Percentiles rank a stretch among this genome's conserved stretches.
phyloP scores from a whole-genome alignment of 2,329 filamentous ascomycete genomes.

The Passalora sequoiae region DNA sequence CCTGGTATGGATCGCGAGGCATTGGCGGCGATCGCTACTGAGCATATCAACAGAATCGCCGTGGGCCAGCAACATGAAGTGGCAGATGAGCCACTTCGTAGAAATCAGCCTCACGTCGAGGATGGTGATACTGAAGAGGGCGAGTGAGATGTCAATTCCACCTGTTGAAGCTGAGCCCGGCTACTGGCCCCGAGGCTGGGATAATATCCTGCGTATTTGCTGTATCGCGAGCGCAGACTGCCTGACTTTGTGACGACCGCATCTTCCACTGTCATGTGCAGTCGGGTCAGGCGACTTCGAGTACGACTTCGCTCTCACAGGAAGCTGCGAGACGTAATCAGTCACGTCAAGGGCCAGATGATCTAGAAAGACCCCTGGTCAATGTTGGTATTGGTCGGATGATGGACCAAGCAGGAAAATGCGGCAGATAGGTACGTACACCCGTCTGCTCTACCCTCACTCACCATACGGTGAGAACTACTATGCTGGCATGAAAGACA shows the following conservation, averaged over 20 bases:
- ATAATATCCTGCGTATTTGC: conserved; percentile 7
- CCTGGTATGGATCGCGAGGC: background rate
- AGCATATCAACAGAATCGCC: background rate
- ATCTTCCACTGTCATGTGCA: conserved; percentile 35
- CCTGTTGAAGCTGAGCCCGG: conserved; percentile 8
- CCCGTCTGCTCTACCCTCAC: no score
- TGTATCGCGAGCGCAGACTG: conserved; percentile 12
- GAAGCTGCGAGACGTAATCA: conserved; percentile 28
- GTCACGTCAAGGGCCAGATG: conserved; percentile 32
- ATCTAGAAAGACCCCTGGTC: conserved; percentile 33
- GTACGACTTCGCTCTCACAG: conserved; percentile 30
- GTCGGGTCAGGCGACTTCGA: conserved; percentile 30
- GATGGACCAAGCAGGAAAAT: no score
- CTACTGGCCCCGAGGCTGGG: conserved; percentile 6
- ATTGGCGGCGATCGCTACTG: background rate
- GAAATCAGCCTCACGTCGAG: conserved; percentile 3
- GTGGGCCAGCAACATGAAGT: background rate
- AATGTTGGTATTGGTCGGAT: no score
- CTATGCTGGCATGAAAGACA: no score
- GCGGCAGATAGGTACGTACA: no score
- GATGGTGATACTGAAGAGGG: conserved; percentile 1
- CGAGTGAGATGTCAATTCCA: conserved; percentile 12
- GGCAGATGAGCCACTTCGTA: background rate
- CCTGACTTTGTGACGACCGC: conserved; percentile 27
- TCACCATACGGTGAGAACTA: no score